phyloP scores from a whole-genome alignment of 345 rosid species.

The Heritiera fomes region DNA sequence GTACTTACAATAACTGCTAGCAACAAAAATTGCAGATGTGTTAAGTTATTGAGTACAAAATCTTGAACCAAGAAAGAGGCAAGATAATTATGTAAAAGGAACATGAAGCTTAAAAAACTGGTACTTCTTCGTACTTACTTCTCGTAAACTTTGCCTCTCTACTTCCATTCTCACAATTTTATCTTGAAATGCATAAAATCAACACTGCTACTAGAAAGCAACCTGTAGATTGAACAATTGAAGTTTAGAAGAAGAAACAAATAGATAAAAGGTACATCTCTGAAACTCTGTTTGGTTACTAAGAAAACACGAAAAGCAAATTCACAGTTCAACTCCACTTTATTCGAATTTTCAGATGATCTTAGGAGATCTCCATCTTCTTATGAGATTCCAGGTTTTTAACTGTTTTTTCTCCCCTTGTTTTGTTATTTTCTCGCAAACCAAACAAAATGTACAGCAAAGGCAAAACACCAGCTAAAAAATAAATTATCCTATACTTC shows the following conservation, averaged over 20 bases:
- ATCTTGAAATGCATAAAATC: constrained; percentile 14
- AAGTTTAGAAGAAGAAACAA: constrained; percentile 9
- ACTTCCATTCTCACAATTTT: constrained; percentile 29
- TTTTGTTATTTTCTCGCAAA: neutral
- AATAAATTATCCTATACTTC: neutral
- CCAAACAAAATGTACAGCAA: constrained; percentile 13
- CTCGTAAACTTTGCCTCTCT: constrained; percentile 23
- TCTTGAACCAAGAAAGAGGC: neutral
- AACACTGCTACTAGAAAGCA: constrained; percentile 22
- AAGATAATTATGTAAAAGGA: neutral
- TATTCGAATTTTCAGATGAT: neutral
- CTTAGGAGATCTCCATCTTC: neutral
- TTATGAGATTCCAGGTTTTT: neutral
- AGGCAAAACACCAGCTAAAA: neutral
- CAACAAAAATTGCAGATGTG: neutral
- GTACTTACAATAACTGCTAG: neutral
- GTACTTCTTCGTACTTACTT: constrained; percentile 29
- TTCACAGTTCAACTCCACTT: neutral
- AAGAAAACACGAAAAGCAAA: neutral
- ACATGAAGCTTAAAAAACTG: neutral
- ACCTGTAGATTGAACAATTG: constrained; percentile 2
- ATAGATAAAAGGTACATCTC: neutral
- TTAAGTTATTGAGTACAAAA: neutral
- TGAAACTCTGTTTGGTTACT: constrained; percentile 1
- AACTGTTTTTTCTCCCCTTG: neutral